phyloP scores from a whole-genome alignment of 1,139 yeast genomes.

The Scheffersomyces cryptocercus region DNA sequence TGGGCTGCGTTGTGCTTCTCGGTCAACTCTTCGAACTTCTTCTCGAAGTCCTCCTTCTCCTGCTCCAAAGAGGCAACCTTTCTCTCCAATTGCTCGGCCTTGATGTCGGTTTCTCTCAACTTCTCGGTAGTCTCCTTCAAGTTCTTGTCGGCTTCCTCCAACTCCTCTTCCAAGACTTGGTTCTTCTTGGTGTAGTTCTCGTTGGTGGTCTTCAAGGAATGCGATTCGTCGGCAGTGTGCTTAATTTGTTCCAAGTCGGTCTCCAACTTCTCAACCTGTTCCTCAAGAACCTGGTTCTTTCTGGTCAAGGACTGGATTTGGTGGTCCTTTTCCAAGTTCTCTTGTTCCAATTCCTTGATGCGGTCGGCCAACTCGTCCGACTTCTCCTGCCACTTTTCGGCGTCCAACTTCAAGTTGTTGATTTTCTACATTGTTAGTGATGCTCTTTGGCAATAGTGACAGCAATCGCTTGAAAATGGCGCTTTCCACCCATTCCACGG shows the following conservation, averaged over 20 bases:
- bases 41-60: constrained; percentile 91
- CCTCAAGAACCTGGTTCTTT: constrained; percentile 88
- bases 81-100: constrained; percentile 96
- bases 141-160: constrained; percentile 90
- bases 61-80: constrained; percentile 88
- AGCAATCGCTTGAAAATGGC: neutral
- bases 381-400: constrained; percentile 97
- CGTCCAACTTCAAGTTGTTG: constrained; percentile 87
- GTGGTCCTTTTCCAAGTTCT: constrained; percentile 87
- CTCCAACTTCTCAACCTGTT: constrained; percentile 88
- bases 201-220: constrained; percentile 83
- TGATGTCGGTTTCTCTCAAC: constrained; percentile 93
- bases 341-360: constrained; percentile 91
- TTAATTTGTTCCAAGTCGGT: constrained; percentile 76
- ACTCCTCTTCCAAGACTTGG: constrained; percentile 88
- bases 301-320: constrained; percentile 91
- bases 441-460: neutral
- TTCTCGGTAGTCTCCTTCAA: constrained; percentile 92
- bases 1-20: constrained; percentile 80
- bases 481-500: constrained; percentile 1
- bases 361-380: constrained; percentile 82
- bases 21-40: constrained; percentile 85
- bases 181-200: constrained; percentile 92
- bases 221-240: constrained; percentile 90
- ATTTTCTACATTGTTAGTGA: constrained; percentile 60